phyloP scores from a whole-genome alignment of 1,284 basidiomycete genomes.

The Boletellus deceptivus region DNA sequence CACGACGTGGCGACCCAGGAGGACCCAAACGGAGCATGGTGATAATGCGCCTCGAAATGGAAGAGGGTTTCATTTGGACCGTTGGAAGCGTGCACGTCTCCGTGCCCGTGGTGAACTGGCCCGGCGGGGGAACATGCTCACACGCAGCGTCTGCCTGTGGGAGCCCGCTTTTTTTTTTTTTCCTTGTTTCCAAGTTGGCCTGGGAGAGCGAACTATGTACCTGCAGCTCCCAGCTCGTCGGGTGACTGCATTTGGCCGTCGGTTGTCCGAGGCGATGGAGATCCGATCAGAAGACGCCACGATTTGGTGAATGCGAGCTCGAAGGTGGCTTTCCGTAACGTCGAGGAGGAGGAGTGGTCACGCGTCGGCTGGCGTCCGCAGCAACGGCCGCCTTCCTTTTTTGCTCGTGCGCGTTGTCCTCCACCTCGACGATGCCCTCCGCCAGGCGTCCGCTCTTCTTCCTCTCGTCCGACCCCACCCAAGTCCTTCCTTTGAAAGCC shows the following conservation, averaged over 20 bases:
- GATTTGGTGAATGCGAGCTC: constrained; percentile 33
- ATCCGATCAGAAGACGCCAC: constrained; percentile 28
- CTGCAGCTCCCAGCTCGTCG: no score
- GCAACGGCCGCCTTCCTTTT: no score
- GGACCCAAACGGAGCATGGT: not conserved
- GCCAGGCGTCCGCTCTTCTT: not conserved
- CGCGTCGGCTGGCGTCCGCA: no score
- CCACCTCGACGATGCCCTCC: no score
- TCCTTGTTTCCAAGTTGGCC: not conserved
- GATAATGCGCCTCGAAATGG: constrained; percentile 8
- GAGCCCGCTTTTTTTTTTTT: no score
- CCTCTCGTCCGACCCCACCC: constrained; percentile 8
- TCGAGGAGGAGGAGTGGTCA: no score
- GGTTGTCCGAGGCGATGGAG: no score
- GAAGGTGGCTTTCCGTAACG: no score
- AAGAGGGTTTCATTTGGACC: constrained; percentile 9
- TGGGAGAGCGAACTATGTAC: constrained; percentile 6
- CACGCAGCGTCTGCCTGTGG: not conserved
- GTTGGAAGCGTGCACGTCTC: not conserved
- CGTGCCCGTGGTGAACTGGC: not conserved
- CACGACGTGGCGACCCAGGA: not conserved
- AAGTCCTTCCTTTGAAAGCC: constrained; percentile 18
- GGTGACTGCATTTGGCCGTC: no score
- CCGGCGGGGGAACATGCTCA: no score
- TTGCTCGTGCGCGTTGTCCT: no score